Conservation (phyloP, 441 rosid species). For the Breynia disticha region DNA sequence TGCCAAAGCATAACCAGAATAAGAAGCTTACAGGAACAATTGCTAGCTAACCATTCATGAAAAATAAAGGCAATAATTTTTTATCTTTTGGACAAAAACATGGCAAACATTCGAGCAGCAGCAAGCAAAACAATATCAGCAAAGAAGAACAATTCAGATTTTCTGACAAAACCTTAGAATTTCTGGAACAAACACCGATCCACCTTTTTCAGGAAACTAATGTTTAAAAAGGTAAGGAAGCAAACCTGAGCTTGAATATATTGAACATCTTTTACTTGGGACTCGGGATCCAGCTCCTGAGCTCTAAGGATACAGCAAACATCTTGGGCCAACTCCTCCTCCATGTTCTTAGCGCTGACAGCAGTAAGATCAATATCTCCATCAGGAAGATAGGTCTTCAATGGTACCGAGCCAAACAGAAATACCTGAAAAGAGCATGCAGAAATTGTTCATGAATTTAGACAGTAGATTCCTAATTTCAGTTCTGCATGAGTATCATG, state of each 20-base stretch:
- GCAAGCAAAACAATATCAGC: not conserved
- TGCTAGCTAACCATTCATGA: not conserved
- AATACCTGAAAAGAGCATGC: constrained; percentile 37
- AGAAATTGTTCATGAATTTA: too few species aligned
- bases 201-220: not conserved
- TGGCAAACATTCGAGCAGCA: not conserved
- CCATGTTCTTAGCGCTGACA: constrained; percentile 45
- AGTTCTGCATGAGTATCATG: too few species aligned
- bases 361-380: constrained; percentile 93
- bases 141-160: too few species aligned
- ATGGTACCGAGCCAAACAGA: constrained; percentile 84
- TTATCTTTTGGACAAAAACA: not conserved
- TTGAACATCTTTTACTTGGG: constrained; percentile 54
- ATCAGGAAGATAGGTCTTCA: constrained; percentile 91
- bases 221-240: not conserved
- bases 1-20: too few species aligned
- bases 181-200: too few species aligned
- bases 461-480: too few species aligned
- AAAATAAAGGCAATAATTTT: not conserved
- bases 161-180: too few species aligned
- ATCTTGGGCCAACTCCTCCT: constrained; percentile 47
- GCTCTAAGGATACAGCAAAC: constrained; percentile 42
- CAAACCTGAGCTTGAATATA: constrained; percentile 77
- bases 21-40: not conserved
- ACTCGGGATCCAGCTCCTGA: constrained; percentile 34